Evolutionary conservation across 441 rosid species (phyloP).

Genomic region (Populus hybrid): DNA sequence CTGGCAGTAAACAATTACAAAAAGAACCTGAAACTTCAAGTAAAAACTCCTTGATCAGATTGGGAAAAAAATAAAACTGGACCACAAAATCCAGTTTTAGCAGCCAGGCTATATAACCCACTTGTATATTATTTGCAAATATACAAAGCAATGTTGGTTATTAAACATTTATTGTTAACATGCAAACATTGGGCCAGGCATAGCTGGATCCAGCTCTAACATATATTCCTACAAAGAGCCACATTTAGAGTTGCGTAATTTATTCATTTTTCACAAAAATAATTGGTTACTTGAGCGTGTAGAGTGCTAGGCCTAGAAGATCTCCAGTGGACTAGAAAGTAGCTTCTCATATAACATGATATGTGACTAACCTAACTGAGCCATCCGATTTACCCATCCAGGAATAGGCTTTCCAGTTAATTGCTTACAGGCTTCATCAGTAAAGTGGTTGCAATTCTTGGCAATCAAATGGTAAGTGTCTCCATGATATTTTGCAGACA

Average conservation of each 20-base stretch:
- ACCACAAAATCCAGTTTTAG: slow-evolving; percentile 1
- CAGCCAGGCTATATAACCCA: slow-evolving; percentile 1
- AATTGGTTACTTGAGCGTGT: not conserved
- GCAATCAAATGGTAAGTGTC: slow-evolving; percentile 93
- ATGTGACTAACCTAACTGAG: slow-evolving; percentile 68
- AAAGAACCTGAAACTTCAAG: slow-evolving; percentile 75
- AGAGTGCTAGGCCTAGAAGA: slow-evolving; percentile 13
- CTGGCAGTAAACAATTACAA: slow-evolving; percentile 90
- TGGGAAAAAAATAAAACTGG: not conserved
- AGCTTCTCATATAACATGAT: slow-evolving; percentile 11
- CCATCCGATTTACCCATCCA: slow-evolving; percentile 94
- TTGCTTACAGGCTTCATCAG: slow-evolving; percentile 69
- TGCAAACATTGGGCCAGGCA: not conserved
- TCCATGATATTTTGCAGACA: slow-evolving; percentile 76
- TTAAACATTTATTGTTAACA: not conserved
- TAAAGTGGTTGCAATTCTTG: slow-evolving; percentile 98
- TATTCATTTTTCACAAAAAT: not conserved
- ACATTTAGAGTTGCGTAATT: not conserved
- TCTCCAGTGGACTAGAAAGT: slow-evolving; percentile 5
- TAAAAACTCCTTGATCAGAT: slow-evolving; percentile 15
- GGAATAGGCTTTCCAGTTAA: slow-evolving; percentile 87
- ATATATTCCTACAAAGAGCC: slow-evolving; percentile 5
- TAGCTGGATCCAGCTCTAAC: slow-evolving; percentile 5
- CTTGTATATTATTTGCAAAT: not conserved
- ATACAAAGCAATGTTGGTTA: not conserved